Percentiles rank a stretch among this genome's conserved stretches.
phyloP scores from a whole-genome alignment of 768 basidiomycete genomes.

The Gloeophyllum trabeum region DNA sequence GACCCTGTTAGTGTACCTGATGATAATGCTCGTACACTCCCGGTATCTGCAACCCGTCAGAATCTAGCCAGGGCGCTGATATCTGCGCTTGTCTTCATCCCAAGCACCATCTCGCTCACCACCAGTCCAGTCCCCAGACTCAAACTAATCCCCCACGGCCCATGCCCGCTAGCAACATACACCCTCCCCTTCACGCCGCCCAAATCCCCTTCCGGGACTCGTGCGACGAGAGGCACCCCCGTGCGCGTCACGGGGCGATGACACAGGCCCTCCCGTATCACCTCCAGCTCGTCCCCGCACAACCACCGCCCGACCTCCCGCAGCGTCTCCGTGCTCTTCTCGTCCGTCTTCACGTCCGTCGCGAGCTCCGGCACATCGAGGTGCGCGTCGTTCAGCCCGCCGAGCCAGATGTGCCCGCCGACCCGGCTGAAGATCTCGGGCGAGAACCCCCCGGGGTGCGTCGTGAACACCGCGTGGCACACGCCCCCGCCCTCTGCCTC shows the following conservation, averaged over 20 bases:
- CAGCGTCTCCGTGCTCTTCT: constrained; percentile 6
- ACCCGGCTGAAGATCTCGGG: constrained; percentile 21
- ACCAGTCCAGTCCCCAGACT: constrained; percentile 20
- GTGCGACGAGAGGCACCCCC: constrained; percentile 20
- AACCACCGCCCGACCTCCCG: constrained; percentile 6
- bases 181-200: constrained; percentile 15
- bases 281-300: constrained; percentile 13
- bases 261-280: constrained; percentile 18
- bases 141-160: constrained; percentile 26
- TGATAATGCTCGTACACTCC: too few relatives aligned
- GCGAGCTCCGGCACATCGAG: constrained; percentile 15
- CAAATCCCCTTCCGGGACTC: constrained; percentile 14
- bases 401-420: constrained; percentile 19
- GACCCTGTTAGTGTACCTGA: too few relatives aligned
- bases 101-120: constrained; percentile 17
- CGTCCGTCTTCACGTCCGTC: constrained; percentile 7
- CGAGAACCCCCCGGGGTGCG: constrained; percentile 16
- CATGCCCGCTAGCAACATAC: constrained; percentile 23
- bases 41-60: not conserved
- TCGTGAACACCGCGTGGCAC: constrained; percentile 21
- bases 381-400: constrained; percentile 17
- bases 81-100: constrained; percentile 16
- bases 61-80: constrained; percentile 12
- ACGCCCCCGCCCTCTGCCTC: constrained; percentile 4
- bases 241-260: constrained; percentile 22